A percentile compares a stretch with the other conserved stretches of the same genome.
Evolutionary conservation across 805 yeast species (phyloP).

Genomic region (Schwanniomyces sp.): DNA sequence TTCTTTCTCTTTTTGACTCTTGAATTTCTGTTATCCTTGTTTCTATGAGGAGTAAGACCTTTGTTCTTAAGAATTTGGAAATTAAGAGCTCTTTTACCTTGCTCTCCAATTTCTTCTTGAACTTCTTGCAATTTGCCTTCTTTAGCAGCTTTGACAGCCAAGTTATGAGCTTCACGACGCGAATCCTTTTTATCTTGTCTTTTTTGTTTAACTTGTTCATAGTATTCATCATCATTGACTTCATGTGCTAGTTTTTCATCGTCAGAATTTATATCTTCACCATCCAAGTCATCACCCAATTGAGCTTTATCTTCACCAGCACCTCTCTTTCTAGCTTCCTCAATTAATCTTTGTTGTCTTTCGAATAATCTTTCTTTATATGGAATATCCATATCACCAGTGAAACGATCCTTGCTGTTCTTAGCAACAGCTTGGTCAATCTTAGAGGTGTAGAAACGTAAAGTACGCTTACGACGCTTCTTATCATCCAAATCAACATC

Average conservation of each 20-base stretch:
- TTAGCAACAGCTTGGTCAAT: conserved; percentile 81
- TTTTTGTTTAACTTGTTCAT: conserved; percentile 50
- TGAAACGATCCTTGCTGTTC: conserved; percentile 38
- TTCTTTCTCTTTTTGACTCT: conserved; percentile 98
- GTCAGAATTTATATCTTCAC: conserved; percentile 46
- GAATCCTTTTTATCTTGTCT: conserved; percentile 50
- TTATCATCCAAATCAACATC: conserved; percentile 88
- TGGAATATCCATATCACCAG: conserved; percentile 91
- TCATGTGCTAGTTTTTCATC: conserved; percentile 45
- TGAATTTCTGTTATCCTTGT: conserved; percentile 91
- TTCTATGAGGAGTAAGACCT: conserved; percentile 90
- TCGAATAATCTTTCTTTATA: conserved; percentile 88
- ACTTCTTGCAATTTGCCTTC: conserved; percentile 81
- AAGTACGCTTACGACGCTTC: conserved; percentile 70
- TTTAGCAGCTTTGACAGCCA: conserved; percentile 75
- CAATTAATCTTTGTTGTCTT: conserved; percentile 81
- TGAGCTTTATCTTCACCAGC: conserved; percentile 41
- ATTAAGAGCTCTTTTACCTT: conserved; percentile 92
- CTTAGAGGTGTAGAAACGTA: conserved; percentile 95
- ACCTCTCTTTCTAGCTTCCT: conserved; percentile 88
- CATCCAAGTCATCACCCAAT: conserved; percentile 59
- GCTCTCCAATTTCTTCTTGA: conserved; percentile 62
- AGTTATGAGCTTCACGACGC: conserved; percentile 63
- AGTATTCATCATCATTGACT: conserved; percentile 57
- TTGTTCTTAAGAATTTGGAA: conserved; percentile 95